Percentiles rank a stretch among this genome's conserved stretches.
phyloP scores from a whole-genome alignment of 2,329 filamentous ascomycete species.

The Pestalotiopsis sp. region DNA sequence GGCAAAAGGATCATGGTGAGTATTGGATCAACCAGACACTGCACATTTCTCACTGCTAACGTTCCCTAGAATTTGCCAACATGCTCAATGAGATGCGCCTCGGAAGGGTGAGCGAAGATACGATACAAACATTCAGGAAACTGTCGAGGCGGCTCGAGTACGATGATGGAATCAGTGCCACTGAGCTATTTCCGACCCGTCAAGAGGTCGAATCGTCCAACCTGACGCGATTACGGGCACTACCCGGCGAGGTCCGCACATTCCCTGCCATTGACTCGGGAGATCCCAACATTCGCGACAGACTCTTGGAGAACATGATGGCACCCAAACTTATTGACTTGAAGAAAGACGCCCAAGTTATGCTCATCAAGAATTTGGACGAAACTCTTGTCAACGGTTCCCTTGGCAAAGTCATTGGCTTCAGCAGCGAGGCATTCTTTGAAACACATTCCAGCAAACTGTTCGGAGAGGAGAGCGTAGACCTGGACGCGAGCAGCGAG shows the following conservation, averaged over 20 bases:
- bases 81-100: slow-evolving; percentile 99
- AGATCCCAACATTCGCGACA: slow-evolving; percentile 72
- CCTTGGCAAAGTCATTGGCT: slow-evolving; percentile 79
- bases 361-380: slow-evolving; percentile 99
- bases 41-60: neutral
- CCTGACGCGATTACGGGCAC: slow-evolving; percentile 66
- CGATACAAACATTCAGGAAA: slow-evolving; percentile 74
- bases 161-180: slow-evolving; percentile 76
- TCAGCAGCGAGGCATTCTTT: slow-evolving; percentile 60
- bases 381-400: slow-evolving; percentile 93
- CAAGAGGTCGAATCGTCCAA: slow-evolving; percentile 90
- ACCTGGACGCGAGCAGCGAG: slow-evolving; percentile 36
- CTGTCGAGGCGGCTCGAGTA: slow-evolving; percentile 73
- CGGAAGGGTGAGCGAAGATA: slow-evolving; percentile 75
- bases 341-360: slow-evolving; percentile 93
- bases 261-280: slow-evolving; percentile 80
- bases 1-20: slow-evolving; percentile 80
- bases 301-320: slow-evolving; percentile 87
- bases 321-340: slow-evolving; percentile 78
- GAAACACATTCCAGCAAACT: slow-evolving; percentile 34
- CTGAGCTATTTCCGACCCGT: slow-evolving; percentile 91
- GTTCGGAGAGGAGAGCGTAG: slow-evolving; percentile 44
- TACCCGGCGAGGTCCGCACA: slow-evolving; percentile 67
- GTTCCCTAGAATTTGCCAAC: slow-evolving; percentile 69
- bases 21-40: slow-evolving; percentile 1